phyloP scores from a whole-genome alignment of 768 basidiomycete species.

The Boletus sp. region DNA sequence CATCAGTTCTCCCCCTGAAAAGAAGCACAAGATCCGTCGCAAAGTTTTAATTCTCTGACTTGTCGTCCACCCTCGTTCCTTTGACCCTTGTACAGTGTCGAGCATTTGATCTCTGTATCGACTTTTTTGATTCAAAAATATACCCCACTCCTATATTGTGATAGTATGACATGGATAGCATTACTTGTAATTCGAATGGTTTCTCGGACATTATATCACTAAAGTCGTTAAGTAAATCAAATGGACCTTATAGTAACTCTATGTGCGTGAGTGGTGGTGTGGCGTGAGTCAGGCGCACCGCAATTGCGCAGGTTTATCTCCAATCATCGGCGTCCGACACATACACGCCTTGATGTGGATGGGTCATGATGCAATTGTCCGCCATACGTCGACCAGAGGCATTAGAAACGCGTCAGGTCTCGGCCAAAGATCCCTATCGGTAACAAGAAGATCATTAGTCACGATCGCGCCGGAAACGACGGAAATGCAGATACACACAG shows the following conservation, averaged over 20 bases:
- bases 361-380: background rate
- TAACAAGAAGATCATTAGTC: conserved; percentile 9
- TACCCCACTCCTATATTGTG: conserved; percentile 11
- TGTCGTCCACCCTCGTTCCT: background rate
- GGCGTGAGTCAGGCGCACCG: background rate
- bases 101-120: conserved; percentile 1
- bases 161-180: conserved; percentile 22
- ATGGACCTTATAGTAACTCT: conserved; percentile 10
- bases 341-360: background rate
- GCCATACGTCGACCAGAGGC: background rate
- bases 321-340: background rate
- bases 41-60: conserved; percentile 29
- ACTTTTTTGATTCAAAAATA: conserved; percentile 12
- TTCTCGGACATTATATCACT: conserved; percentile 15
- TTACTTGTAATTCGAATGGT: conserved; percentile 18
- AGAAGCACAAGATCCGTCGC: conserved; percentile 33
- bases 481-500: conserved; percentile 40
- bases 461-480: conserved; percentile 9
- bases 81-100: background rate
- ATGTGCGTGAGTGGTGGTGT: conserved; percentile 5
- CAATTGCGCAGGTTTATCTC: background rate
- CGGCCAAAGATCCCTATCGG: conserved; percentile 69
- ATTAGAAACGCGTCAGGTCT: conserved; percentile 67
- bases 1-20: conserved; percentile 16
- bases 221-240: conserved; percentile 6